Evolutionary conservation across 129 eudicot genomes (phyloP), one percentile per base, ranked within the genome.

Genomic region (Mikania micrantha): DNA sequence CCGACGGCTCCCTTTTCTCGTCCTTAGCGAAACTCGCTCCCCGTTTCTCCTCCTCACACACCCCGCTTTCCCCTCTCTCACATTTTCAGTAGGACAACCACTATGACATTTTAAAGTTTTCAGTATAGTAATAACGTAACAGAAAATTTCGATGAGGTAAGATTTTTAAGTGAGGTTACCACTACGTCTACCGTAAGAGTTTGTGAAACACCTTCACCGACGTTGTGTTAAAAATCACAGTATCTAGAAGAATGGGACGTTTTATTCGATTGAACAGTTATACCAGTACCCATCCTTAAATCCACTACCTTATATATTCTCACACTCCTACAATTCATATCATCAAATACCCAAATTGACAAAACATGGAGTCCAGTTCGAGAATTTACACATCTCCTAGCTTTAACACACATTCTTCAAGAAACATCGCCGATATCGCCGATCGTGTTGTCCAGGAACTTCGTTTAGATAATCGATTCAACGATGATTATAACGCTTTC

Each of bases 391-490:
- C 47, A 69, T 77, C 90, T 1, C 88, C 86, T 1, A 90, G 94
- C 78, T 89, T 89, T 83, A 79, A 49, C 77, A 69, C 54, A 65
- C 72, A 84, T 63, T 84, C 91, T 5, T 78, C 83, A 4, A 41
- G 48, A 29, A 64, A 22, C 5, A 75, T 82, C 41, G 73, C 85
- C 1, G 60, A 78, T 24, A 80, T 90, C 19, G 95, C 96, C 0
- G 86, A 81, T 34, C 71, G 96, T 32, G 96, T 86, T 4, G 86
- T 84, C 12, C 32, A 66, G 0, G 83, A 87, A 44, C 72, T 84
- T 56, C 65, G 45, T 8, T 13, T 34, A 3, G 74, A 82, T 0
- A 74, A 72, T 5, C 15, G 49, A 3, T 41, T 72, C 16, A 2
- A 53, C 61, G 20, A 35, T 20, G 76, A n/a, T n/a, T n/a, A 80